phyloP scores from a whole-genome alignment of 2,329 filamentous ascomycete genomes.

The Exophiala sp. region DNA sequence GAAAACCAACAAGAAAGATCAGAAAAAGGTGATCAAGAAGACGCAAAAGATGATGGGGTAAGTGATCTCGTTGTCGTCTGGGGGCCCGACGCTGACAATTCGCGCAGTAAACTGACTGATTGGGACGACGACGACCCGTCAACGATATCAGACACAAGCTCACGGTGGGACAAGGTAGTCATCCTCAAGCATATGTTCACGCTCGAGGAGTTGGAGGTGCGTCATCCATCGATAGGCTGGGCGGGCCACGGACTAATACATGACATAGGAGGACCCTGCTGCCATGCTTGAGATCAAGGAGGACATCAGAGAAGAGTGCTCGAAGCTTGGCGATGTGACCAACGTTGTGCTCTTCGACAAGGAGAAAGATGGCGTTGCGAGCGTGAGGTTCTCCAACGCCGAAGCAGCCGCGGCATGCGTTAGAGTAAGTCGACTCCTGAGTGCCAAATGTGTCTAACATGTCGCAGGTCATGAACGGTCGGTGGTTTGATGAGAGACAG shows the following conservation, averaged over 20 bases:
- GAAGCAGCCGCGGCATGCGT: slow-evolving; percentile 72
- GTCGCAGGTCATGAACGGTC: slow-evolving; percentile 67
- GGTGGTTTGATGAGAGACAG: slow-evolving; percentile 69
- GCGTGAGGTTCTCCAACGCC: slow-evolving; percentile 72
- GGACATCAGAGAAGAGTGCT: slow-evolving; percentile 86
- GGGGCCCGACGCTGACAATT: slow-evolving; percentile 19
- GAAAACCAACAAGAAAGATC: slow-evolving; percentile 59
- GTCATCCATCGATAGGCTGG: neutral
- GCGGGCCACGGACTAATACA: slow-evolving; percentile 1
- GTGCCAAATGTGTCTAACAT: neutral
- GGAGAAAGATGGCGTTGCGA: slow-evolving; percentile 79
- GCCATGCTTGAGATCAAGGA: slow-evolving; percentile 89
- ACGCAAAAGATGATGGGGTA: slow-evolving; percentile 74
- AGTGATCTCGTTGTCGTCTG: slow-evolving; percentile 36
- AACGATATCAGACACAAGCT: slow-evolving; percentile 53
- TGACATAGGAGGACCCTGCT: slow-evolving; percentile 66
- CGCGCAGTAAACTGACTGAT: slow-evolving; percentile 74
- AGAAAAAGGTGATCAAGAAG: slow-evolving; percentile 86
- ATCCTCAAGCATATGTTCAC: slow-evolving; percentile 94
- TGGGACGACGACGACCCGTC: slow-evolving; percentile 88
- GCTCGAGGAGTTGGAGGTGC: slow-evolving; percentile 67
- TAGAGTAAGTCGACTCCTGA: slow-evolving; percentile 33
- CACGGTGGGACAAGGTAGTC: slow-evolving; percentile 72
- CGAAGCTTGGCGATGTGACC: slow-evolving; percentile 80
- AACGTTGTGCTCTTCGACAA: slow-evolving; percentile 88